Base-by-base conservation (phyloP, 1,139 yeast species). In the Hemisphaericaspora subhashii region DNA sequence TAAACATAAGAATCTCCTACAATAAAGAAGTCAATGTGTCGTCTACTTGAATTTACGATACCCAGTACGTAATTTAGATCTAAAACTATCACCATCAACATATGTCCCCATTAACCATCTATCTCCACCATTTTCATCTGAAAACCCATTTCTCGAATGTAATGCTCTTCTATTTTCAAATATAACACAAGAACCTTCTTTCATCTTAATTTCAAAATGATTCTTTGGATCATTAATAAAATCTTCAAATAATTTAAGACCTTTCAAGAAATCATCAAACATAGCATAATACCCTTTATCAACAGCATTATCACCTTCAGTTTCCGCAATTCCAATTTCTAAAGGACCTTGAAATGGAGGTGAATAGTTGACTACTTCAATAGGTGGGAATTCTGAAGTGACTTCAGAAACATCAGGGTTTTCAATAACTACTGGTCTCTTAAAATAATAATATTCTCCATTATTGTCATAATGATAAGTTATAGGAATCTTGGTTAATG, bases 291-390 rank as follows among this genome's bases (percentile, higher is more conserved):
- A 13, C 15, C 21, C 12, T 4, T 11, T 9, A 11, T 35, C 28
- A 13, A n/a, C 26, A 8, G 14, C 21, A 30, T 12, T 27, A 20
- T 34, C 69, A 38, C 45, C 36, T 27, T 58, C 48, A 34, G 63
- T 60, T 34, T 58, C 60, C 23, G 69, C 64, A 18, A 76, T 65
- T 16, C 81, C 81, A 45, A 64, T 59, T 43, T 83, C 89, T 45
- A 81, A 77, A 0, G 94, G 94, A 0, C 88, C 94, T 54, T 86
- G 95, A 66, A 85, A 86, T 10, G 94, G 94, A 1, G 95, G 95
- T 1, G 94, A 80, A 55, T 86, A 86, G 53, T 84, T 85, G 25
- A 85, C 76, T 36, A 74, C 81, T 45, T 75, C 74, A 42, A 84
- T 76, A 29, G 58, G 56, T 7, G 67, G 66, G 35, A 65, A 52